These are phyloP conservation scores for Populus hybrid DNA, from an alignment of 441 rosid genomes.

Conservation along the genomic window DNA sequence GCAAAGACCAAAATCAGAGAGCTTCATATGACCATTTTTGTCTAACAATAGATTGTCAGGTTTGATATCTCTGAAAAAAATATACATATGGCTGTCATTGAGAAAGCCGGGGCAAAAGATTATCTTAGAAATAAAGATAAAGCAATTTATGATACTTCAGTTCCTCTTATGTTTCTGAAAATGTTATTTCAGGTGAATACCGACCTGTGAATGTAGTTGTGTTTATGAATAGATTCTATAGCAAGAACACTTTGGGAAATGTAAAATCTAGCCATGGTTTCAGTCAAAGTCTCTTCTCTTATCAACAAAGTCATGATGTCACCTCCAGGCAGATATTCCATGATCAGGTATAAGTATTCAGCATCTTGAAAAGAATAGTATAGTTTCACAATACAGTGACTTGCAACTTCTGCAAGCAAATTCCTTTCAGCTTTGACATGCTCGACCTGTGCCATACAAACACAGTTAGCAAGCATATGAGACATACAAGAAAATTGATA, in stretches of 20 bases:
- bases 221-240: slow-evolving; percentile 90
- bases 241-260: slow-evolving; percentile 90
- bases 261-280: slow-evolving; percentile 89
- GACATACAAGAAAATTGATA: neutral
- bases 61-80: slow-evolving; percentile 75
- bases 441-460: slow-evolving; percentile 57
- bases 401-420: slow-evolving; percentile 94
- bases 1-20: slow-evolving; percentile 99
- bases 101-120: slow-evolving; percentile 15
- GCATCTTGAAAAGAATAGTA: slow-evolving; percentile 90
- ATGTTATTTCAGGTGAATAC: slow-evolving; percentile 18
- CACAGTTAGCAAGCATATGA: slow-evolving; percentile 2
- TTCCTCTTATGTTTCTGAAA: slow-evolving; percentile 7
- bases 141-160: slow-evolving; percentile 5
- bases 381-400: slow-evolving; percentile 89
- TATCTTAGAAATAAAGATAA: slow-evolving; percentile 7
- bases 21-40: slow-evolving; percentile 89
- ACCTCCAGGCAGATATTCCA: slow-evolving; percentile 98
- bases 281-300: slow-evolving; percentile 92
- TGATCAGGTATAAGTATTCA: slow-evolving; percentile 78
- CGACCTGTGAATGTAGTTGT: slow-evolving; percentile 93
- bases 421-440: slow-evolving; percentile 97
- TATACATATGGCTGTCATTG: slow-evolving; percentile 3
- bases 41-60: slow-evolving; percentile 94
- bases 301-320: slow-evolving; percentile 97